Base-by-base conservation (phyloP, 2,329 filamentous ascomycete genomes). In the Botrytis medusae region DNA sequence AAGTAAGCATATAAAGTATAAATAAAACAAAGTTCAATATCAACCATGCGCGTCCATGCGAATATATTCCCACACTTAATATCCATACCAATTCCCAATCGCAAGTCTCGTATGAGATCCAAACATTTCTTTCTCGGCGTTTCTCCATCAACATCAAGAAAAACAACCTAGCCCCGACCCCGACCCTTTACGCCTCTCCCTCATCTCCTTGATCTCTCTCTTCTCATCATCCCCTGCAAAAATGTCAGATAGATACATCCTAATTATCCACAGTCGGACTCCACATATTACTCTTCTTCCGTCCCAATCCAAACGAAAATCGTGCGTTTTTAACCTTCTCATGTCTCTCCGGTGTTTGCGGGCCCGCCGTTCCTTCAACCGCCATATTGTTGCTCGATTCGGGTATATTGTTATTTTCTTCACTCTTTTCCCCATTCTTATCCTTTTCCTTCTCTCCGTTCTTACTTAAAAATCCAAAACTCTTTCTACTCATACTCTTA, bases 401-500 rank as follows among this genome's bases (percentile, higher is more conserved):
- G 65, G 65, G 65, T 68, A 68, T 78, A 69, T 78, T 68, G 20
- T n/a, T 63, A 65, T 51, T 63, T 9, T 48, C 69, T 46, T 37
- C 63, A 42, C 29, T 61, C 25, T 60, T 68, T n/a, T 42, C 65
- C 29, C 37, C 46, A 51, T 44, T 69, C 25, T 64, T 59, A 6
- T 73, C 68, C 37, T 75, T 73, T 20, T 72, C 85, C 54, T 65
- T 22, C 64, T 69, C 61, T 74, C 73, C 69, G 73, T 75, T 44
- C 86, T 75, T 88, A 46, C 44, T 46, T 48, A 91, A 83, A 79
- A 93, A 92, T 46, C 87, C 88, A 79, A 93, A 91, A 77, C 92
- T 92, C 82, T 92, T 93, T 75, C 91, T 89, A 67, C 92, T 79
- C 84, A 97, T 87, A 76, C 93, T 94, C 84, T 93, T 95, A 81